Base-by-base conservation (phyloP, 75 land plant species). In the Picea glauca region DNA sequence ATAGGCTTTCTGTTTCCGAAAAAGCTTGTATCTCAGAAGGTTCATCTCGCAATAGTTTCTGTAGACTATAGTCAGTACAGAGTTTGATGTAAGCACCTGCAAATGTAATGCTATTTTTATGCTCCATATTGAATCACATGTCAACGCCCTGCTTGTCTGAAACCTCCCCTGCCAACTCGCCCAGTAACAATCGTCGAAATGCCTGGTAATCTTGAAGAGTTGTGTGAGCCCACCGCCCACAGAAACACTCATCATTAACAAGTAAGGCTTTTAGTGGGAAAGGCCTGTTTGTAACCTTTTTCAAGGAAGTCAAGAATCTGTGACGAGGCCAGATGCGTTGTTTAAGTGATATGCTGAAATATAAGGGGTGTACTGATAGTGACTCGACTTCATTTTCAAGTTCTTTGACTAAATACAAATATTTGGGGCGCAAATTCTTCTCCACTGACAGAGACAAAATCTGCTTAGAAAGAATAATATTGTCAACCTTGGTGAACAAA, bases 291-390 rank as follows among this genome's bases (percentile, higher is more conserved):
- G 98, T 94, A 75, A 89, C 87, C 83, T 85, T 94, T 79, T 92
- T 89, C 31, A 94, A 70, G 65, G 88, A 80, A 70, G 84, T 88
- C 80, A 94, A 78, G 80, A 87, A 94, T 43, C 86, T 82, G 80
- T 94, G 94, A 11, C 94, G 91, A 58, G 98, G 94, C n/a, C 87
- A 85, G 21, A 94, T 94, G 77, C 96, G 87, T 78, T 90, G 94
- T 56, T 94, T 92, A 59, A 93, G 85, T 26, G 98, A 94, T 74
- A 94, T 85, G 80, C 94, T 94, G 21, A 94, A 79, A 72, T 94
- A 94, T 81, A 84, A 87, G 18, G 98, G 98, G 80, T 92, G 90
- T 54, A 88, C 86, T 58, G 90, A 87, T 74, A 94, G 63, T 5
- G 94, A 87, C 8, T 90, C 77, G 13, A 86, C 89, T 54, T 87